Evolutionary conservation across 495 filamentous ascomycete genomes (phyloP).

Genomic region (Aspergillus olivimuriae): DNA sequence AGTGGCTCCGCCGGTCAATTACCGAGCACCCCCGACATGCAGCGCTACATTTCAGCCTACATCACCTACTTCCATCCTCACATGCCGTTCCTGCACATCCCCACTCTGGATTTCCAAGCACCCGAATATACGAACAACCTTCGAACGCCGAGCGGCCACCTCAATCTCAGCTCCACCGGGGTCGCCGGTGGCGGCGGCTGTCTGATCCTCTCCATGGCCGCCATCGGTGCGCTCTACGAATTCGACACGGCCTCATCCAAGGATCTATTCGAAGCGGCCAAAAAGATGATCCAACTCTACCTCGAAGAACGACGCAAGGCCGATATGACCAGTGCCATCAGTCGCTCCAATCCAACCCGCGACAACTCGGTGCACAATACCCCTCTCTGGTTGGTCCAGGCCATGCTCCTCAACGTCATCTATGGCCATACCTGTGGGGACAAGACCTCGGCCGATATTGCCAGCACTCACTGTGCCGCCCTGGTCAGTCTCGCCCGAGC

Average conservation of each 20-base stretch:
- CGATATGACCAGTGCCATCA: conserved; percentile 74
- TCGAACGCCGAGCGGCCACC: conserved; percentile 45
- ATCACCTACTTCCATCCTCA: conserved; percentile 94
- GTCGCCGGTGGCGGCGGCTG: conserved; percentile 80
- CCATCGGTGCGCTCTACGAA: conserved; percentile 94
- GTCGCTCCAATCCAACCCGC: conserved; percentile 50
- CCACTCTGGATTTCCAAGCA: conserved; percentile 86
- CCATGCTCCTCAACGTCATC: conserved; percentile 94
- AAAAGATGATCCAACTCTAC: conserved; percentile 91
- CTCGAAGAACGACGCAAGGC: conserved; percentile 89
- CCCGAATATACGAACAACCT: conserved; percentile 58
- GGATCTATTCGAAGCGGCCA: conserved; percentile 86
- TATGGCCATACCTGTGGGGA: conserved; percentile 96
- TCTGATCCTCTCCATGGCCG: conserved; percentile 89
- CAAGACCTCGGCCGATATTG: conserved; percentile 82
- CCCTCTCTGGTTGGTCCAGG: conserved; percentile 95
- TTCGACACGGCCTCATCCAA: conserved; percentile 71
- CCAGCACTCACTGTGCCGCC: conserved; percentile 83
- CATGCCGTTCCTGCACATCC: conserved; percentile 85
- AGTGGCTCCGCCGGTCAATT: conserved; percentile 52
- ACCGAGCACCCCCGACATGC: conserved; percentile 85
- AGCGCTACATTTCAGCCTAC: conserved; percentile 87
- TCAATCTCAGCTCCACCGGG: conserved; percentile 53
- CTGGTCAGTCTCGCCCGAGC: conserved; percentile 86
- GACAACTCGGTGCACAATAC: conserved; percentile 71